Evolutionary conservation across 83 land plant genomes (phyloP).

Genomic region (Picea mariana): DNA sequence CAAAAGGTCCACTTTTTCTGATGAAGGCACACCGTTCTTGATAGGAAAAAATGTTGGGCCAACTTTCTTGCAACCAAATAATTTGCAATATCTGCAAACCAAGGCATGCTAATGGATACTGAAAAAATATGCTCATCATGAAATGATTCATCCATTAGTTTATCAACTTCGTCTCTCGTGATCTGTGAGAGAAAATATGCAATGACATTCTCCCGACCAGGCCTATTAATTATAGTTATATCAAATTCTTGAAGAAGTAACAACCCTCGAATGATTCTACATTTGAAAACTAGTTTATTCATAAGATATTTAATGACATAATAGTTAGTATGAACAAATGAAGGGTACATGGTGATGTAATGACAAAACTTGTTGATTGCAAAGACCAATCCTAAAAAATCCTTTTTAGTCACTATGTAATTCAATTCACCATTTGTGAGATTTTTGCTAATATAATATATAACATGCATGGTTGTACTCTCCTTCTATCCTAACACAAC

Average conservation of each 20-base stretch:
- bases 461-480: too few relatives aligned
- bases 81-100: neutral
- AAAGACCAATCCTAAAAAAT: too few relatives aligned
- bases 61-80: neutral
- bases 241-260: neutral
- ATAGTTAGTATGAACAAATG: too few relatives aligned
- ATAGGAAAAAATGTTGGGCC: neutral
- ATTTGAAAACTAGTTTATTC: too few relatives aligned
- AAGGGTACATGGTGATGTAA: too few relatives aligned
- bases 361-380: too few relatives aligned
- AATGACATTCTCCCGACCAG: neutral
- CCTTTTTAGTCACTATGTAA: neutral
- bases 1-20: neutral
- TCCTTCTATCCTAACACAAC: too few relatives aligned
- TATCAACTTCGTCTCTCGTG: neutral
- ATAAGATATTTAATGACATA: too few relatives aligned
- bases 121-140: neutral
- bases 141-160: neutral
- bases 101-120: neutral
- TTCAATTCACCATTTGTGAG: neutral
- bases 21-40: too few relatives aligned
- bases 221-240: neutral
- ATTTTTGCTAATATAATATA: too few relatives aligned
- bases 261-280: neutral
- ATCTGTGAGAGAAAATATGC: neutral